Evolutionary conservation across 1,284 basidiomycete genomes (phyloP).

Genomic region (Porogramme epimiltina): DNA sequence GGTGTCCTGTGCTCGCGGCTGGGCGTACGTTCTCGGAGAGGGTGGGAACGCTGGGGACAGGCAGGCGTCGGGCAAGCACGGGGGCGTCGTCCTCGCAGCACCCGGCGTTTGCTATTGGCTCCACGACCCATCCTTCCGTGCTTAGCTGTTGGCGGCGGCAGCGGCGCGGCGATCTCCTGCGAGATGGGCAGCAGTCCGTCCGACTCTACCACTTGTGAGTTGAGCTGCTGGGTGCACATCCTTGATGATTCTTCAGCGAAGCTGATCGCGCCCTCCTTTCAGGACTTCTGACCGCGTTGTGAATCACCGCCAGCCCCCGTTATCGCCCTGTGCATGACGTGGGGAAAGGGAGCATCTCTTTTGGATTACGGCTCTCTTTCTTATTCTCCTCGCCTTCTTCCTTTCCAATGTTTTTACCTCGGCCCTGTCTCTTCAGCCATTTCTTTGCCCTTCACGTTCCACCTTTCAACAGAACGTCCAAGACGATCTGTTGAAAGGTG

Average conservation of each 20-base stretch:
- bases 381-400: slow-evolving; percentile 7
- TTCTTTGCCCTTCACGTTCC: slow-evolving; percentile 9
- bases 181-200: neutral
- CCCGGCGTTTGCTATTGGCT: no score
- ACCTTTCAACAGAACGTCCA: neutral
- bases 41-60: no score
- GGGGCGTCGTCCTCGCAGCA: no score
- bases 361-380: neutral
- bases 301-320: no score
- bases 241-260: neutral
- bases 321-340: no score
- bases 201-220: slow-evolving; percentile 1
- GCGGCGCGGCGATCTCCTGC: neutral
- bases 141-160: neutral
- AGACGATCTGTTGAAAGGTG: slow-evolving; percentile 2
- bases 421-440: slow-evolving; percentile 4
- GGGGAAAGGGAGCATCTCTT: neutral
- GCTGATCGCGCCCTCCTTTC: no score
- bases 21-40: neutral
- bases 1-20: slow-evolving; percentile 4
- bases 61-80: no score
- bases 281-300: no score
- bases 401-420: neutral
- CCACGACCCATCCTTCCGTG: no score
- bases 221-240: no score